Base-by-base conservation (phyloP, 352 stramenopile species). In the Pythium periplocum region DNA sequence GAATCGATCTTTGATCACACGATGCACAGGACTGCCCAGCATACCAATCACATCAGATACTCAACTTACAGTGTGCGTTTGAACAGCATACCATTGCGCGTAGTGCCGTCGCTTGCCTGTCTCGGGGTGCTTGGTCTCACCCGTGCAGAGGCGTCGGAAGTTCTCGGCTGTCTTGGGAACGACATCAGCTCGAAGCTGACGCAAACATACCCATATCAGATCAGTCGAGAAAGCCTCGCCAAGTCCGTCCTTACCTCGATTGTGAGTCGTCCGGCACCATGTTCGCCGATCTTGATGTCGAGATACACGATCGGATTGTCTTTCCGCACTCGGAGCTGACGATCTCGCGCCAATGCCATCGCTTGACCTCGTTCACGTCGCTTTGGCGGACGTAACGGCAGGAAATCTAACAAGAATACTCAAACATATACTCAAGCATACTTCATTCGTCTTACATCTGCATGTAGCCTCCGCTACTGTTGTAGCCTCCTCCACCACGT, bases 101-200 rank as follows among this genome's bases (percentile, higher is more conserved):
- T 83, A 77, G 42, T 78, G 64, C 6, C 74, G 65, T 6, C 72
- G 77, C 64, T 63, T 89, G 68, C 59, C 81, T 38, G 71, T 89
- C 64, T 34, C 75, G 17, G 55, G 6, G n/a, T 71, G 64, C 32
- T 49, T 66, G 9, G 64, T 83, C 73, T 98, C 95, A 56, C 96
- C 96, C 1, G 95, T 99, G 68, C 95, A 99, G 4, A 99, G 70
- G 41, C 78, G 84, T 43, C 96, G 77, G 69, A 99, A 98, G 72
- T 99, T 98, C 71, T 99, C 96, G 9, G 89, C 95, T 0, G 96
- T 98, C 40, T 80, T 78, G 1, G 96, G 96, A 35, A 96, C 93
- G 5, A 98, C 75, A 73, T 99, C 95, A n/a, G 90, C 87, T 43
- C 89, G 81, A 4, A 99, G 75, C 77, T 88, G 55, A 4, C n/a